phyloP scores from a whole-genome alignment of 129 eudicot genomes.

The Centrapalus pauciflorus region DNA sequence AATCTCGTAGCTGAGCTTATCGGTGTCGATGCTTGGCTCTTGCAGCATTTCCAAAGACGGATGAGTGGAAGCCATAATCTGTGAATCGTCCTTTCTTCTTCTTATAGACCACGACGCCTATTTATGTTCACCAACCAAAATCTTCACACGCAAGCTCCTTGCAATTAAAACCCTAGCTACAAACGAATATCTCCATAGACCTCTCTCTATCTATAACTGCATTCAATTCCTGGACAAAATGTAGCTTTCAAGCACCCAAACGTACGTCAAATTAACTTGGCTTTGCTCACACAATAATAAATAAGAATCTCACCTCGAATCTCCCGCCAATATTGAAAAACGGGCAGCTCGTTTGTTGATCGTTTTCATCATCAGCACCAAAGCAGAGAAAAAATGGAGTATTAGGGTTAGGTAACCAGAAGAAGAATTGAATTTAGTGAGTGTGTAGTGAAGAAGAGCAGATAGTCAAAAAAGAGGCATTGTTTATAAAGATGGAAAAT shows the following conservation, averaged over 20 bases:
- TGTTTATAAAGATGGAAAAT: constrained; percentile 1
- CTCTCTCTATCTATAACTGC: constrained; percentile 16
- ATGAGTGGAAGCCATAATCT: constrained; percentile 16
- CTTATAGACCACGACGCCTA: background rate
- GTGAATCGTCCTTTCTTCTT: background rate
- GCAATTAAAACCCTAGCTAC: constrained; percentile 18
- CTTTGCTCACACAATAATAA: constrained; percentile 22
- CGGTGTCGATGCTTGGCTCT: constrained; percentile 52
- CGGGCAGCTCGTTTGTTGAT: background rate
- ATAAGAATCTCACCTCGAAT: constrained; percentile 11
- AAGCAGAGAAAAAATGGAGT: background rate
- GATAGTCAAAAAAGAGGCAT: background rate
- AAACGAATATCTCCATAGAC: constrained; percentile 6
- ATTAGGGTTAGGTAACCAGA: too few relatives aligned
- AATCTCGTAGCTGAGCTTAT: constrained; percentile 86
- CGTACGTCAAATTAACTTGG: background rate
- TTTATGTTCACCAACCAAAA: constrained; percentile 17
- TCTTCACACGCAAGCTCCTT: constrained; percentile 16
- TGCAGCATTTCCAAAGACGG: constrained; percentile 16
- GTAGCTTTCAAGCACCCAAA: constrained; percentile 15
- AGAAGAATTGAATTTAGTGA: too few relatives aligned
- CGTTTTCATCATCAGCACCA: background rate
- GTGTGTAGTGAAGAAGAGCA: background rate
- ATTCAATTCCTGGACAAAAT: constrained; percentile 11
- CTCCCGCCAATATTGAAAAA: constrained; percentile 12